phyloP scores from a whole-genome alignment of 2,329 filamentous ascomycete genomes.

The Sporothrix sp. region DNA sequence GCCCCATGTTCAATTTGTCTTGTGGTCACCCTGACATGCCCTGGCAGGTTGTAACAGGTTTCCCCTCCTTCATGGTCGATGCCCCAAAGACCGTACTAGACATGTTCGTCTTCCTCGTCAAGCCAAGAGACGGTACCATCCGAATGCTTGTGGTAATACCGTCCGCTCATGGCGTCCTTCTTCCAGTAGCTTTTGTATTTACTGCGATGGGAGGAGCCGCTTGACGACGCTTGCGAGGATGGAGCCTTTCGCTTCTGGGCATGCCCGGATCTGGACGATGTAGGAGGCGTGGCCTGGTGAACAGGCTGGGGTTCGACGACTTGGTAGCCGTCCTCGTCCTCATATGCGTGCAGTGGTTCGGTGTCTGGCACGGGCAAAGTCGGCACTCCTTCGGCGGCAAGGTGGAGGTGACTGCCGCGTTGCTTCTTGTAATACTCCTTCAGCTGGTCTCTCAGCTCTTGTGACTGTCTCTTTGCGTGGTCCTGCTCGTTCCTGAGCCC shows the following conservation, averaged over 20 bases:
- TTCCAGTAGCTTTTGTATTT: constrained; percentile 9
- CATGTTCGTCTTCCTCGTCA: constrained; percentile 2
- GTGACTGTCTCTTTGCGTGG: constrained; percentile 9
- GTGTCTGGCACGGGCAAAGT: neutral
- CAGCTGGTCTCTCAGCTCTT: constrained; percentile 10
- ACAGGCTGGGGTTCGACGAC: neutral
- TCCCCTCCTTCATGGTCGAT: too few species aligned
- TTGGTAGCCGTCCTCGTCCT: neutral
- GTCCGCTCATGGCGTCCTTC: constrained; percentile 2
- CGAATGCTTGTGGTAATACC: constrained; percentile 6
- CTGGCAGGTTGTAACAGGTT: too few species aligned
- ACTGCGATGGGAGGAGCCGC: neutral
- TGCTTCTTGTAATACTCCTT: constrained; percentile 5
- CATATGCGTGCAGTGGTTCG: neutral
- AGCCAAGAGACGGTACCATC: constrained; percentile 10
- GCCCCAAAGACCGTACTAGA: neutral
- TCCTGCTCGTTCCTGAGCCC: constrained; percentile 9
- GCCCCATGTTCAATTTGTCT: too few species aligned
- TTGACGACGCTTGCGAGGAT: neutral
- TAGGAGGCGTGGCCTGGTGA: constrained; percentile 1
- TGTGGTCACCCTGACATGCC: too few species aligned
- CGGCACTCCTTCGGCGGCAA: neutral
- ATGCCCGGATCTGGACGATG: neutral
- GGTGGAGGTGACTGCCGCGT: neutral
- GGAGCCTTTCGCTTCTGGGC: constrained; percentile 7